Percentiles rank a stretch among this genome's conserved stretches.
phyloP scores from a whole-genome alignment of 1,139 yeast genomes.

The Chernovozyma sophiae-reginae region DNA sequence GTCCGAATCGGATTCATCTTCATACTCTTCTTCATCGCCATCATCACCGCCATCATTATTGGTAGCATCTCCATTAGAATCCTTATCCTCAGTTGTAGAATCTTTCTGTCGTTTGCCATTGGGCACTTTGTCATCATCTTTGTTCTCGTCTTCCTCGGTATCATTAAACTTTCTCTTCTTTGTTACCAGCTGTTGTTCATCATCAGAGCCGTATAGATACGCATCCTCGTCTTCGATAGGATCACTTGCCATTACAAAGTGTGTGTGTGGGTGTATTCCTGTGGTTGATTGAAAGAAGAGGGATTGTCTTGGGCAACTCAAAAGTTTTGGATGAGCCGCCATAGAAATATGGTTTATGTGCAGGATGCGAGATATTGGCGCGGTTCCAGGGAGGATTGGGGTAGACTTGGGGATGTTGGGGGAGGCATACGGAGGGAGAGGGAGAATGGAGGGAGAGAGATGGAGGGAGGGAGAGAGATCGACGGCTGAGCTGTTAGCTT shows the following conservation, averaged over 20 bases:
- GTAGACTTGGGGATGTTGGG: too few relatives aligned
- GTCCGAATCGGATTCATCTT: constrained; percentile 37
- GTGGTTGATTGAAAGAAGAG: neutral
- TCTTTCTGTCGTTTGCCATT: constrained; percentile 16
- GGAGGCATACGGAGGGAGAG: too few relatives aligned
- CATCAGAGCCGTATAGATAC: constrained; percentile 76
- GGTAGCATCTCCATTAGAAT: constrained; percentile 22
- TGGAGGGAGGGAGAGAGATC: too few relatives aligned
- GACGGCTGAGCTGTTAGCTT: too few relatives aligned
- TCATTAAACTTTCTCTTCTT: constrained; percentile 16
- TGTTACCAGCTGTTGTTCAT: constrained; percentile 28
- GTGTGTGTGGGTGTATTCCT: too few relatives aligned
- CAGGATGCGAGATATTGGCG: too few relatives aligned
- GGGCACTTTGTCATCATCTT: constrained; percentile 12
- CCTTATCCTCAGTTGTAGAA: constrained; percentile 17
- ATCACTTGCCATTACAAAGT: constrained; percentile 5
- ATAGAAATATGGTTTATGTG: too few relatives aligned
- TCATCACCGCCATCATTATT: constrained; percentile 33
- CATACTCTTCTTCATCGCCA: constrained; percentile 28
- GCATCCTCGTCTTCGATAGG: constrained; percentile 72
- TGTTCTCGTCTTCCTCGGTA: constrained; percentile 8
- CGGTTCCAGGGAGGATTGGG: too few relatives aligned
- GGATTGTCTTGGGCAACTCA: too few relatives aligned
- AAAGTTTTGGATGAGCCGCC: too few relatives aligned
- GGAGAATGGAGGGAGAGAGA: too few relatives aligned